Conservation (phyloP, 768 basidiomycete genomes). For the Peribolospora kevripleyi region DNA sequence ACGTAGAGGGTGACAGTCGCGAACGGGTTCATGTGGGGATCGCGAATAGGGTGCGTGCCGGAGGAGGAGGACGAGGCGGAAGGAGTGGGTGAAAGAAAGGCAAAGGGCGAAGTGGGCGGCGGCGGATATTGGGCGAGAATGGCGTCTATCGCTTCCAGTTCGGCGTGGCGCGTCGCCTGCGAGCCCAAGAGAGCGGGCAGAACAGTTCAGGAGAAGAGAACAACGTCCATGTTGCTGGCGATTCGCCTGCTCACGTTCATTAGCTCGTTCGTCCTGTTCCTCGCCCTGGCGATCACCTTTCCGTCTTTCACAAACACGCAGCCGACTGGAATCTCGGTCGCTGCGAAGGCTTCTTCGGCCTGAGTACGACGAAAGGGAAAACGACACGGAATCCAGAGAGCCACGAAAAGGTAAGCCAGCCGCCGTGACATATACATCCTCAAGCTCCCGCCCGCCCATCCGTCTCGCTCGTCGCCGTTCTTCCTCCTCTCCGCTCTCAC, state of each 20-base stretch:
- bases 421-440: background rate
- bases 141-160: background rate
- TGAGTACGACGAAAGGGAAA: constrained; percentile 4
- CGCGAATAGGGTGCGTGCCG: background rate
- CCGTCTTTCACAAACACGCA: constrained; percentile 72
- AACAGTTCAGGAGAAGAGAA: background rate
- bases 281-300: constrained; percentile 53
- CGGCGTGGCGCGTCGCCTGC: no score
- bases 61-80: background rate
- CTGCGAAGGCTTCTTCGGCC: constrained; percentile 47
- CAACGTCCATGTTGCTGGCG: background rate
- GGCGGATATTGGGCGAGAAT: background rate
- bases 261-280: constrained; percentile 85
- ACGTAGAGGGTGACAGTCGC: constrained; percentile 69
- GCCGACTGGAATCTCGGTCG: constrained; percentile 83
- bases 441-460: background rate
- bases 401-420: background rate
- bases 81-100: background rate
- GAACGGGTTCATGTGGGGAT: constrained; percentile 27
- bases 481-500: constrained; percentile 20
- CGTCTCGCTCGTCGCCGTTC: background rate
- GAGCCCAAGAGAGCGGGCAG: no score
- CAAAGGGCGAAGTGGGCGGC: no score
- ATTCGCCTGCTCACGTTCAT: constrained; percentile 38
- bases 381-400: background rate